Percentiles rank a stretch among this genome's conserved stretches.
phyloP scores from a whole-genome alignment of 129 eudicot genomes.

The Pseudognaphalium luteoalbum region DNA sequence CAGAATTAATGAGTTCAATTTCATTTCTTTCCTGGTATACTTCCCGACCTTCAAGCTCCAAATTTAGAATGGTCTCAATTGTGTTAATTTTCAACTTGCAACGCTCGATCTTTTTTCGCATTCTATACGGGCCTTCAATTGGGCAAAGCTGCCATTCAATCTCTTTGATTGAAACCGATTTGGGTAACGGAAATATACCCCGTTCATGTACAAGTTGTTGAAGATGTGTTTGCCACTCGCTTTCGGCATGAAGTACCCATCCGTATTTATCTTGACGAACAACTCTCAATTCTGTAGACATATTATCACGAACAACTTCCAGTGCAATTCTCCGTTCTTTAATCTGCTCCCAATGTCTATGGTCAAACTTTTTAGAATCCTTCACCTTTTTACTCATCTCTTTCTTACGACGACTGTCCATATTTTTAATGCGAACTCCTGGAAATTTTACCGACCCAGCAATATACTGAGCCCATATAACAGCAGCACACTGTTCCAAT shows the following conservation, averaged over 20 bases:
- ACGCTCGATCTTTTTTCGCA: constrained; percentile 93
- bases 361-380: constrained; percentile 67
- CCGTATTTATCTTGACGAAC: constrained; percentile 98
- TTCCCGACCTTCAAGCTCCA: constrained; percentile 54
- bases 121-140: constrained; percentile 96
- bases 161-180: constrained; percentile 43
- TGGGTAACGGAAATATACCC: constrained; percentile 81
- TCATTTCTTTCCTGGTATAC: constrained; percentile 51
- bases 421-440: constrained; percentile 71
- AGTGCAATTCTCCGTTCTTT: constrained; percentile 82
- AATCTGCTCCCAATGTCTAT: constrained; percentile 86
- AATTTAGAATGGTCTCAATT: constrained; percentile 61
- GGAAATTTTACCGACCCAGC: constrained; percentile 82
- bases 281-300: constrained; percentile 87
- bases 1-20: constrained; percentile 50
- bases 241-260: constrained; percentile 99
- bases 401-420: constrained; percentile 87
- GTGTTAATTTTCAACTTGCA: constrained; percentile 66
- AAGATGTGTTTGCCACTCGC: constrained; percentile 96
- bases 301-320: constrained; percentile 76
- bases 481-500: constrained; percentile 73
- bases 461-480: constrained; percentile 88
- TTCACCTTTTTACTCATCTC: constrained; percentile 60
- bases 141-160: constrained; percentile 96
- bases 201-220: constrained; percentile 95